A percentile compares a stretch with the other conserved stretches of the same genome.
phyloP scores from a whole-genome alignment of 2,329 filamentous ascomycete species.

The Tolypocladium cylindrosporum region DNA sequence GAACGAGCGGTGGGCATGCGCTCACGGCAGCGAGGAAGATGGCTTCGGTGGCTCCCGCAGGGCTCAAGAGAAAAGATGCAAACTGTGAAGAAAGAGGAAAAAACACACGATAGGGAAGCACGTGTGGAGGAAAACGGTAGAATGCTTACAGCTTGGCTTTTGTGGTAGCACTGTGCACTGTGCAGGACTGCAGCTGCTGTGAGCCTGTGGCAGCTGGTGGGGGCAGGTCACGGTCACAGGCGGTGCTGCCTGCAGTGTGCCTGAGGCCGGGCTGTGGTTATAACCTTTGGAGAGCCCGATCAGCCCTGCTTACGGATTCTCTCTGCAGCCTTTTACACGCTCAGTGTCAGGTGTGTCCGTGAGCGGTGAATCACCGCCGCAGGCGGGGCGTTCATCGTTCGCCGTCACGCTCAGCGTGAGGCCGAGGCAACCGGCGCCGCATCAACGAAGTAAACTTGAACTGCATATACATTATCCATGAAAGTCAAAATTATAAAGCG shows the following conservation, averaged over 20 bases:
- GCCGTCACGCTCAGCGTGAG: too few relatives aligned
- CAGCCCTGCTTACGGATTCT: too few relatives aligned
- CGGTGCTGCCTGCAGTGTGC: not conserved
- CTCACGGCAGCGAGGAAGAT: not conserved
- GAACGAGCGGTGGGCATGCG: not conserved
- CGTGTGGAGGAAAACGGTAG: not conserved
- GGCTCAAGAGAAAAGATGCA: not conserved
- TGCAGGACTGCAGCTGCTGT: not conserved
- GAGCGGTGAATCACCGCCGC: too few relatives aligned
- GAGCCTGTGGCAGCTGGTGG: not conserved
- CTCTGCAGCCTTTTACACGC: too few relatives aligned
- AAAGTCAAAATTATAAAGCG: too few relatives aligned
- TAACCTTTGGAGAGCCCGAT: not conserved
- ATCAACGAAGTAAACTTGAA: too few relatives aligned
- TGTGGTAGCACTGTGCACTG: not conserved
- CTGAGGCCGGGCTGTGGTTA: not conserved
- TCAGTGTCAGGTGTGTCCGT: too few relatives aligned
- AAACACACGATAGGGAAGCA: not conserved
- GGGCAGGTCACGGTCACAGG: not conserved
- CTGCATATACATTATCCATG: too few relatives aligned
- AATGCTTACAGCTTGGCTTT: not conserved
- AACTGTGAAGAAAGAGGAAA: not conserved
- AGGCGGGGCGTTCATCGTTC: too few relatives aligned
- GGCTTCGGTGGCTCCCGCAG: not conserved
- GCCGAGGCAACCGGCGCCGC: too few relatives aligned